These are phyloP conservation scores for Solanum arcanum DNA, from an alignment of 257 asterid genomes.

Conservation along the genomic window DNA sequence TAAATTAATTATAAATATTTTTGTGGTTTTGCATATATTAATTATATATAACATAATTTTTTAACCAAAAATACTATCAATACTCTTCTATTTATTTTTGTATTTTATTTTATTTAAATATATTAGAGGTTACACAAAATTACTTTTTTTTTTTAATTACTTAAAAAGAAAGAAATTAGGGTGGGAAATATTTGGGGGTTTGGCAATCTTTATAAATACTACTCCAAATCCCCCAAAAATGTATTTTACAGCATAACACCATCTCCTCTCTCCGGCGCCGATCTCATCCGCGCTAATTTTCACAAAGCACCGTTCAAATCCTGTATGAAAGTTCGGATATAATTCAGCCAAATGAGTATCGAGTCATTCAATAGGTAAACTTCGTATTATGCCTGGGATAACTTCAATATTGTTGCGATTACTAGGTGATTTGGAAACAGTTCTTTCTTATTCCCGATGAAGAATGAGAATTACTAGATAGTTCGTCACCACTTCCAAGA, in stretches of 20 bases:
- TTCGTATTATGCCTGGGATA: background rate
- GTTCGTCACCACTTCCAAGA: background rate
- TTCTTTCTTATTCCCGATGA: too few species aligned
- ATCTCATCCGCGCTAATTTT: background rate
- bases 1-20: too few species aligned
- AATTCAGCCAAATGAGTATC: slow-evolving; percentile 3
- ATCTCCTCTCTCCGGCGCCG: background rate
- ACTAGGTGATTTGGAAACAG: too few species aligned
- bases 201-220: background rate
- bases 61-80: too few species aligned
- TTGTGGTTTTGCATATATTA: too few species aligned
- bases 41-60: too few species aligned
- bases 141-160: too few species aligned
- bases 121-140: too few species aligned
- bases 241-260: background rate
- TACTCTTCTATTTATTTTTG: too few species aligned
- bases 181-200: background rate
- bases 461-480: background rate
- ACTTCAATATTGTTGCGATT: too few species aligned
- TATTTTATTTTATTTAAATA: too few species aligned
- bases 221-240: background rate
- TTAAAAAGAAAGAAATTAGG: background rate
- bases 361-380: slow-evolving; percentile 21
- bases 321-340: background rate
- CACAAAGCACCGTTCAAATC: background rate